These are phyloP conservation scores for Trichoderma oligosporum DNA, from an alignment of 2,329 filamentous ascomycete genomes.

Conservation along the genomic window DNA sequence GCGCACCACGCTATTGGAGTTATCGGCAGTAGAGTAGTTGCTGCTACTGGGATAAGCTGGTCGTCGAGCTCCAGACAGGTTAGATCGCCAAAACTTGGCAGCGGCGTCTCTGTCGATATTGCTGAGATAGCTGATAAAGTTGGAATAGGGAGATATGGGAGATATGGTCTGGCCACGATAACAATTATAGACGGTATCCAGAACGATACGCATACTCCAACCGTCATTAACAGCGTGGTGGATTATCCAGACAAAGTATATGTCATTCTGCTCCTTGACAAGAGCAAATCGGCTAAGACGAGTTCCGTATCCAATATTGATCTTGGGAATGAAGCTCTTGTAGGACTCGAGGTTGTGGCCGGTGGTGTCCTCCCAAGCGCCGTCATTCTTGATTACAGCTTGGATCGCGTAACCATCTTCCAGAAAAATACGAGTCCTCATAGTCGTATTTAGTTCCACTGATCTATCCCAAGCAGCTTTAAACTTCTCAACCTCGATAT, in stretches of 20 bases:
- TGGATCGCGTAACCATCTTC: slow-evolving; percentile 17
- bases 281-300: slow-evolving; percentile 8
- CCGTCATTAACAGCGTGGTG: slow-evolving; percentile 26
- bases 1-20: not conserved
- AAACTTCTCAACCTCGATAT: slow-evolving; percentile 21
- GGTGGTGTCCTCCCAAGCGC: slow-evolving; percentile 1
- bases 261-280: not conserved
- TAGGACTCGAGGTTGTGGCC: slow-evolving; percentile 5
- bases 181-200: slow-evolving; percentile 3
- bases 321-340: not conserved
- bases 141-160: not conserved
- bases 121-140: slow-evolving; percentile 17
- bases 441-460: slow-evolving; percentile 19
- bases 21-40: not conserved
- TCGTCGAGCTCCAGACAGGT: slow-evolving; percentile 10
- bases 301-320: slow-evolving; percentile 14
- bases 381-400: slow-evolving; percentile 20
- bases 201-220: slow-evolving; percentile 18
- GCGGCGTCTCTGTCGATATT: slow-evolving; percentile 12
- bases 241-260: slow-evolving; percentile 20
- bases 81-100: slow-evolving; percentile 9
- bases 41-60: slow-evolving; percentile 1
- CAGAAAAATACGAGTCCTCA: slow-evolving; percentile 25
- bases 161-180: not conserved
- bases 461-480: slow-evolving; percentile 22